Evolutionary conservation across 2,329 filamentous ascomycete genomes (phyloP).

Genomic region (Verticillium dahliae): DNA sequence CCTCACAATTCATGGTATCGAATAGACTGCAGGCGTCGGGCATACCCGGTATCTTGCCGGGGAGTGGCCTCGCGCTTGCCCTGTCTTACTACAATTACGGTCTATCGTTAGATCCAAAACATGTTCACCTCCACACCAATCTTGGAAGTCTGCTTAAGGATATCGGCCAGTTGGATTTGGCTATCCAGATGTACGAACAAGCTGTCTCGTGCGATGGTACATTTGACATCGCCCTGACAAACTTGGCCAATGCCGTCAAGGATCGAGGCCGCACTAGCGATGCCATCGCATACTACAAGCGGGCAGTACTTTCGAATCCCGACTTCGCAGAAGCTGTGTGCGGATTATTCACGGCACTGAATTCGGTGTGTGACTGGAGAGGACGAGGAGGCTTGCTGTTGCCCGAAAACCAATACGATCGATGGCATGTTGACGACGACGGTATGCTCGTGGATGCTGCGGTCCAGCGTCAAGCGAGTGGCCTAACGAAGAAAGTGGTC

Average conservation of each 20-base stretch:
- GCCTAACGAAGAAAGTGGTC: conserved; percentile 85
- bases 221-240: conserved; percentile 95
- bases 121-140: conserved; percentile 96
- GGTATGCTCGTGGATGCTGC: conserved; percentile 76
- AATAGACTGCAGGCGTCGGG: conserved; percentile 20
- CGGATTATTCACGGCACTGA: conserved; percentile 87
- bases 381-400: conserved; percentile 80
- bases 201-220: conserved; percentile 88
- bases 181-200: conserved; percentile 95
- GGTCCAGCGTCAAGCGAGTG: conserved; percentile 54
- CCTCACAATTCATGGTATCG: conserved; percentile 3
- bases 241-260: conserved; percentile 95
- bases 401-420: conserved; percentile 67
- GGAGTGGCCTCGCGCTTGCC: conserved; percentile 81
- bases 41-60: conserved; percentile 75
- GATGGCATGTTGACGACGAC: conserved; percentile 85
- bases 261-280: conserved; percentile 90
- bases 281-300: conserved; percentile 84
- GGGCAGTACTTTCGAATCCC: conserved; percentile 85
- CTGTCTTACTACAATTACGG: conserved; percentile 95
- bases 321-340: conserved; percentile 97
- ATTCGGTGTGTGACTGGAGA: conserved; percentile 93
- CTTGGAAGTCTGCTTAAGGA: conserved; percentile 93
- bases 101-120: conserved; percentile 74
- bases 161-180: conserved; percentile 83